Base-by-base conservation (phyloP, 202 grass and related monocot species). In the Dendrocalamus latiflorus region DNA sequence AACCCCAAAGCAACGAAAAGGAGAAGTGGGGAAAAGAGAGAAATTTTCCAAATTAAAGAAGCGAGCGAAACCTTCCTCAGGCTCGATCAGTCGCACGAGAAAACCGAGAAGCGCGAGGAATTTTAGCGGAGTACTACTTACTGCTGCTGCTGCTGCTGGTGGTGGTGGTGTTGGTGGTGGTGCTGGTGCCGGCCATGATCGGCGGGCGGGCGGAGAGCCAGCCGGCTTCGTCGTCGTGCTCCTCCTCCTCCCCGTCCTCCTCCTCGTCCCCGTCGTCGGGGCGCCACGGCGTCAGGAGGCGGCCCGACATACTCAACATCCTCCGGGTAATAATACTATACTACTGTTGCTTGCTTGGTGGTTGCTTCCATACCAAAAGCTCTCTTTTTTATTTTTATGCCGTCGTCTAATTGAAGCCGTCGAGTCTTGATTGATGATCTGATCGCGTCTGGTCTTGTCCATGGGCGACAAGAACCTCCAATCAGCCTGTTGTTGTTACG, bases 271-370 rank as follows among this genome's bases (percentile, higher is more conserved):
- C 77, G n/a, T 44, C 81, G 3, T 57, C 69, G 22, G 62, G 39
- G 24, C 43, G 39, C 21, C 51, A 64, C 75, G 72, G 28, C n/a
- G n/a, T n/a, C 49, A 90, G 64, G 83, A 74, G 70, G 48, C 83
- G 66, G 34, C 61, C 86, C 2, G 86, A 86, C 74, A 78, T 94
- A 73, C 78, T 94, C 45, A 73, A 50, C 81, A 86, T 97, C 44
- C 82, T 97, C 72, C 81, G 87, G 88, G 95, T 97, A 89, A 88
- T 36, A 0, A 20, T 41, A 21, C 26, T 36, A 6, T 45, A 4
- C 54, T 30, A n/a, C 17, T 3, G 70, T 39, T 74, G 1, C n/a
- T 69, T n/a, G n/a, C n/a, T n/a, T n/a, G n/a, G n/a, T n/a, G n/a
- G n/a, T n/a, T n/a, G n/a, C n/a, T n/a, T n/a, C n/a, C n/a, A 8